A percentile compares a stretch with the other conserved stretches of the same genome.
phyloP scores from a whole-genome alignment of 2,329 filamentous ascomycete genomes.

The Alternaria triticina region DNA sequence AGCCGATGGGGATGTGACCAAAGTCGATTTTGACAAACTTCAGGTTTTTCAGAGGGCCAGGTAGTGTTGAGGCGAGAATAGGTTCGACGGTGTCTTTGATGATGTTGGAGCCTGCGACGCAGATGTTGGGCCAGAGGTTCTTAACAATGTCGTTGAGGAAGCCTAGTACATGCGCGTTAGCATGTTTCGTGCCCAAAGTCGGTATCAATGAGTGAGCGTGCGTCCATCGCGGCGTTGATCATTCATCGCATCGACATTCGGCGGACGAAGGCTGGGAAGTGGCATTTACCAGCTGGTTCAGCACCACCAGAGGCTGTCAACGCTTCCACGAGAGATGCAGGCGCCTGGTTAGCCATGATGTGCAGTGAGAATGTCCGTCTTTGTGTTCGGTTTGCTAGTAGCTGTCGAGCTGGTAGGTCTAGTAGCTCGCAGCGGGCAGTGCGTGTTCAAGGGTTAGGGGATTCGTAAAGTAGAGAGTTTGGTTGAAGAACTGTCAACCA shows the following conservation, averaged over 20 bases:
- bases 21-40: conserved; percentile 57
- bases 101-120: conserved; percentile 53
- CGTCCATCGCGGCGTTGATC: background rate
- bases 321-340: conserved; percentile 43
- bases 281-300: conserved; percentile 47
- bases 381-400: background rate
- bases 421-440: background rate
- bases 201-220: background rate
- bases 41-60: conserved; percentile 52
- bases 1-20: conserved; percentile 50
- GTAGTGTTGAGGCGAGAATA: conserved; percentile 56
- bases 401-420: background rate
- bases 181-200: background rate
- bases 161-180: conserved; percentile 25
- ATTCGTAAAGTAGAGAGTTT: background rate
- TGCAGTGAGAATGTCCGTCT: background rate
- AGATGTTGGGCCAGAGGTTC: conserved; percentile 60
- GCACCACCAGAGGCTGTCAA: conserved; percentile 52
- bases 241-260: background rate
- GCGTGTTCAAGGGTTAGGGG: background rate
- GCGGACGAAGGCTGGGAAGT: background rate
- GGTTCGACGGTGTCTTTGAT: conserved; percentile 57
- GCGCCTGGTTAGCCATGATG: conserved; percentile 12
- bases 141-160: conserved; percentile 59
- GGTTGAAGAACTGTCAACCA: background rate